These are phyloP conservation scores for Hyparrhenia diplandra DNA, from an alignment of 176 grass and related monocot species.

Conservation along the genomic window DNA sequence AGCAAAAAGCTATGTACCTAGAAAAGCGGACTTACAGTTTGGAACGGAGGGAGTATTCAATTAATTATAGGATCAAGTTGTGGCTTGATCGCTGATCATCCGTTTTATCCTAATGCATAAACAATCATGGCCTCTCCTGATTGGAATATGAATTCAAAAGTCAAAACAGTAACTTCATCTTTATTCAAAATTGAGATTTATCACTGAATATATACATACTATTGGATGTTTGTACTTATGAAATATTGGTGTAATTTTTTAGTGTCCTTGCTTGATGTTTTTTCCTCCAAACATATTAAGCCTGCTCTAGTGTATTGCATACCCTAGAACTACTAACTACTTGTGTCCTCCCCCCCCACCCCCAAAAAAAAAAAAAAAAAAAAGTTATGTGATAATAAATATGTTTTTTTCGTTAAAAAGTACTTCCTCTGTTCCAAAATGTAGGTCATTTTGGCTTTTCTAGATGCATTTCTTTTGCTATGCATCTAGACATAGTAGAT, in stretches of 20 bases:
- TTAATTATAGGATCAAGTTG: constrained; percentile 7
- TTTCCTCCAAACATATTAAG: constrained; percentile 14
- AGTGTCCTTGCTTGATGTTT: not conserved
- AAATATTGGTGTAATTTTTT: constrained; percentile 10
- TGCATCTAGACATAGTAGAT: too few relatives aligned
- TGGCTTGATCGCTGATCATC: not conserved
- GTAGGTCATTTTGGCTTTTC: too few relatives aligned
- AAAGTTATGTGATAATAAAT: too few relatives aligned
- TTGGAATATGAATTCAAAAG: constrained; percentile 10
- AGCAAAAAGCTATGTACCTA: not conserved
- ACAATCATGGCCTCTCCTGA: not conserved
- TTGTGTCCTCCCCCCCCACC: too few relatives aligned
- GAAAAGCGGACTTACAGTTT: not conserved
- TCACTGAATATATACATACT: not conserved
- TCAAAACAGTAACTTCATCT: not conserved
- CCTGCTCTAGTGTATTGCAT: not conserved
- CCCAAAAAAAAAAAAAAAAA: too few relatives aligned
- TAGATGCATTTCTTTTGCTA: too few relatives aligned
- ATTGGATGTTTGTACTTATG: not conserved
- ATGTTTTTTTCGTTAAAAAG: too few relatives aligned
- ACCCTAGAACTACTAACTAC: not conserved
- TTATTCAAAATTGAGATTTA: not conserved
- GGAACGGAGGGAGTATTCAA: not conserved
- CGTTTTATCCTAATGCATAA: not conserved
- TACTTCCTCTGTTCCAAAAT: too few relatives aligned